Evolutionary conservation across 306 rosid species (phyloP).

Genomic region (Vigna reflexopilosa): DNA sequence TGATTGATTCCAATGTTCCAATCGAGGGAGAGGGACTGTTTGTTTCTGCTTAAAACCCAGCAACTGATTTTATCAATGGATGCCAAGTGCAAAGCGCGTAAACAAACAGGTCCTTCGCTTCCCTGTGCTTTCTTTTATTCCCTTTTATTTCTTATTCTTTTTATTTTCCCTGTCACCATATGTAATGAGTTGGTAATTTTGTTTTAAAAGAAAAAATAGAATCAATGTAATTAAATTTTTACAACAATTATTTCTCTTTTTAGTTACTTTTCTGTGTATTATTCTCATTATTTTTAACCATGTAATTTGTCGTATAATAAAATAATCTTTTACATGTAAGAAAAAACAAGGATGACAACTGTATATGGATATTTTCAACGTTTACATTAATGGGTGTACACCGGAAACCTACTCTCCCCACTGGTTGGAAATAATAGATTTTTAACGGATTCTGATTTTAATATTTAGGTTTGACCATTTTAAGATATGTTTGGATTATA

Average conservation of each 20-base stretch:
- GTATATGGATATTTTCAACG: not conserved
- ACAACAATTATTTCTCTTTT: too few relatives aligned
- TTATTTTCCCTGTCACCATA: not conserved
- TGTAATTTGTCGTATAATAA: too few relatives aligned
- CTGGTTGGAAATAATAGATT: not conserved
- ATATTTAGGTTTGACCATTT: too few relatives aligned
- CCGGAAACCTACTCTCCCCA: not conserved
- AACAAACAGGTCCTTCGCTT: slow-evolving; percentile 19
- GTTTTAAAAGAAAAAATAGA: too few relatives aligned
- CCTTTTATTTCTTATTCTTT: not conserved
- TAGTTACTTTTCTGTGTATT: too few relatives aligned
- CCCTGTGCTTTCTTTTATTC: slow-evolving; percentile 6
- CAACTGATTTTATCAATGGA: not conserved
- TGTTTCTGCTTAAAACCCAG: not conserved
- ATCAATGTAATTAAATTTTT: too few relatives aligned
- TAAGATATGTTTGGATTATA: too few relatives aligned
- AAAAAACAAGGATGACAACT: too few relatives aligned
- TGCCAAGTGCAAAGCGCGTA: slow-evolving; percentile 50
- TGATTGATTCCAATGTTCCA: not conserved
- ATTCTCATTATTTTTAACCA: too few relatives aligned
- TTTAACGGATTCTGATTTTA: not conserved
- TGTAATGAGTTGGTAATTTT: not conserved
- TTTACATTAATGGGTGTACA: not conserved
- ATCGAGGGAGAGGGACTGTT: not conserved
- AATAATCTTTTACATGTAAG: too few relatives aligned